Evolutionary conservation across 257 asterid species (phyloP), one percentile per base, ranked within the genome.

Genomic region (Jacaranda mimosifolia): DNA sequence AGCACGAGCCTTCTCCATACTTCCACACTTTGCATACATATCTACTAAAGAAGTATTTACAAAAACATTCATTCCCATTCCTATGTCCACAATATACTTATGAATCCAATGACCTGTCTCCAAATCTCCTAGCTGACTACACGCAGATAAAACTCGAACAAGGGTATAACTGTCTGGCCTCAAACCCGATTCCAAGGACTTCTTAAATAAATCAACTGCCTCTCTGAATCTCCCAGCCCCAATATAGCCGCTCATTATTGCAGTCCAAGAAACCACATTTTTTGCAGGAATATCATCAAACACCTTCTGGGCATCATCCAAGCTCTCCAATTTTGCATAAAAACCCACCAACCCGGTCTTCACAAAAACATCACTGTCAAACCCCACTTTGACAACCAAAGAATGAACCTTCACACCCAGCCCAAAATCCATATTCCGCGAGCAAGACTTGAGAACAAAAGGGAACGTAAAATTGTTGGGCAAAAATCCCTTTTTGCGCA

Each of bases 401-500:
- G 85, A 74, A 66, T 84, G 87, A 13, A 81, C 81, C 26, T 59
- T 80, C 63, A 17, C n/a, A 7, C 85, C 87, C 36, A 84, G 48
- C 26, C 43, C 45, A 10, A 73, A 14, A 32, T 80, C 77, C 77
- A 42, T 63, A 8, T 60, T 77, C 73, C 77, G 65, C 48, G 79
- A 18, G 77, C 85, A 84, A 58, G 79, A 80, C 72, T 84, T 84
- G 48, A 84, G 81, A 53, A 84, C 79, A 19, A 84, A 84, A 45
- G 79, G 75, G 32, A 80, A 80, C 12, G 81, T 70, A 18, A 75
- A 73, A 70, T 74, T 70, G 65, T 74, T 74, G 6, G 80, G 79
- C 70, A 73, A 56, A 49, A 38, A 74, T 0, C 87, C 85, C 5
- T 48, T 79, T 40, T 73, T 36, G 13, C 83, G 85, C 87, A 84